Base-by-base conservation (phyloP, 345 rosid species). In the Eutrema yunnanense region DNA sequence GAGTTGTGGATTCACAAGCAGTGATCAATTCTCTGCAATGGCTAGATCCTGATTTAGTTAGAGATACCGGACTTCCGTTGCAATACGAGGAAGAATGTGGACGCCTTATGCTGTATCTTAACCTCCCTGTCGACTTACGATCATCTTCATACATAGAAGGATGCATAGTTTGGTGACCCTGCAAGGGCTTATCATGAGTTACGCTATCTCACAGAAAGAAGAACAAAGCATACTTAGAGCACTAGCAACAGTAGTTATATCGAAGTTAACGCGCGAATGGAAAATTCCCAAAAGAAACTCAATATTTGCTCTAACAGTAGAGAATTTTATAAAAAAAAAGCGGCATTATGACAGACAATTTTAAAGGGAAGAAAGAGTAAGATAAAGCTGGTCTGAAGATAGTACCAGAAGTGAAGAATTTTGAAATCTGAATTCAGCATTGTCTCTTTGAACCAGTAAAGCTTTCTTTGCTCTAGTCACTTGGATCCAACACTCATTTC, bases 121-220 rank as follows among this genome's bases (percentile, higher is more conserved):
- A 68, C 63, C 86, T 79, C 71, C 73, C 84, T 41, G 69, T 48
- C 16, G 82, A 77, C 47, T 43, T 64, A 22, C 56, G 72, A 53
- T 10, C 14, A 49, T 82, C 86, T 57, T 84, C 90, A 27, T 81
- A 84, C 85, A 86, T 79, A 64, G 86, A 79, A 7, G 88, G 88
- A 68, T 82, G 82, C 80, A 87, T 71, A 81, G 68, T 82, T 75
- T 71, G 86, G 66, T 78, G 67, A 62, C 52, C 84, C 93, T 90
- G 89, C 79, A 81, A 81, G 74, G 1, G 12, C 8, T 65, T 13
- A 30, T 12, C 66, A 62, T 62, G 50, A 67, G 62, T 49, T 46
- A 61, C 38, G 40, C 29, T 32, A 38, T 77, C 37, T 52, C 69
- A 54, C 41, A 63, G 37, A 32, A 11, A 32, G 2, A 40, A 63